A percentile compares a stretch with the other conserved stretches of the same genome.
These are phyloP conservation scores for Talaromyces sp. DNA, from an alignment of 2,329 filamentous ascomycete species.

Conservation along the genomic window DNA sequence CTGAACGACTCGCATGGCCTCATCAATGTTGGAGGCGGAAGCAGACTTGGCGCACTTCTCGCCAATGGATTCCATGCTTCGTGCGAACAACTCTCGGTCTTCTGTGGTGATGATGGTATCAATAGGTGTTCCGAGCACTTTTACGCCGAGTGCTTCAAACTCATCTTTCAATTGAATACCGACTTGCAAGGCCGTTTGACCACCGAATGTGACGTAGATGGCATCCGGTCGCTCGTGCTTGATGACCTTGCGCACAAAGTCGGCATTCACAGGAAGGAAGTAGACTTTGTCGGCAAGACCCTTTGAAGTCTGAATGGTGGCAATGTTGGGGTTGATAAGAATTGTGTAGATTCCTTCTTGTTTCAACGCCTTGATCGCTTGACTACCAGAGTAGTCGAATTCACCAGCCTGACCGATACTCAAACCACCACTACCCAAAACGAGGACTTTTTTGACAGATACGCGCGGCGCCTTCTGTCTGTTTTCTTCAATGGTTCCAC, in stretches of 20 bases:
- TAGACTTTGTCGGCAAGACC: conserved; percentile 98
- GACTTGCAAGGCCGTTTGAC: conserved; percentile 93
- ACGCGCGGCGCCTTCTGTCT: conserved; percentile 72
- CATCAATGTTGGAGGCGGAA: conserved; percentile 81
- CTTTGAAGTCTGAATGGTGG: conserved; percentile 97
- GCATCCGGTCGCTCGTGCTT: conserved; percentile 90
- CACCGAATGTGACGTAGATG: conserved; percentile 97
- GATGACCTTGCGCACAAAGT: conserved; percentile 97
- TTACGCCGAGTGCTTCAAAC: conserved; percentile 86
- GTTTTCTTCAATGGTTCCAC: conserved; percentile 76
- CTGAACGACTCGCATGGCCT: conserved; percentile 83
- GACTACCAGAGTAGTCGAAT: conserved; percentile 97
- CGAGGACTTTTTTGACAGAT: conserved; percentile 86
- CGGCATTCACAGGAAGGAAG: conserved; percentile 93
- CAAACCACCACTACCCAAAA: conserved; percentile 89
- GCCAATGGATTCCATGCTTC: conserved; percentile 96
- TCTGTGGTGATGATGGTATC: conserved; percentile 98
- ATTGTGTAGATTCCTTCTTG: conserved; percentile 98
- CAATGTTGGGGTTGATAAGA: conserved; percentile 98
- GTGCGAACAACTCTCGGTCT: conserved; percentile 93
- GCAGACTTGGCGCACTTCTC: conserved; percentile 98
- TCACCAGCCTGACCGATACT: conserved; percentile 98
- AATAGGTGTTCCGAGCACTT: conserved; percentile 93
- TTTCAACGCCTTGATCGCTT: conserved; percentile 97
- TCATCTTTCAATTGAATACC: conserved; percentile 98